A percentile compares a stretch with the other conserved stretches of the same genome.
phyloP scores from a whole-genome alignment of 805 yeast genomes.

The Brettanomyces sp. region DNA sequence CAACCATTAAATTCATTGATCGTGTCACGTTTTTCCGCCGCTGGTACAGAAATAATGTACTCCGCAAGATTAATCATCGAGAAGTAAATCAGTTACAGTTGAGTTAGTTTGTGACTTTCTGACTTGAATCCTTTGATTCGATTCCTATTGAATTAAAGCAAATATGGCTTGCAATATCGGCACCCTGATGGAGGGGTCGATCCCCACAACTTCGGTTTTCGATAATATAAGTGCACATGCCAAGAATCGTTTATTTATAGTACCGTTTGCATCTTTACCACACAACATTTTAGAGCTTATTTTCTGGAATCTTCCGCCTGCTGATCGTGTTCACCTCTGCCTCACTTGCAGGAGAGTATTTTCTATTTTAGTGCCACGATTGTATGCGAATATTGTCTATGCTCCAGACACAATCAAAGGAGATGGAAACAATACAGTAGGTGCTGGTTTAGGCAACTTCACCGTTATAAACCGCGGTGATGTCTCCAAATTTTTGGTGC shows the following conservation, averaged over 20 bases:
- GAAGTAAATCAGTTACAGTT: neutral
- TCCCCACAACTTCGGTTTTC: no score
- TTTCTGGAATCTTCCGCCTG: constrained; percentile 7
- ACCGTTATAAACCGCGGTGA: constrained; percentile 10
- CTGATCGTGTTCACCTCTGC: constrained; percentile 12
- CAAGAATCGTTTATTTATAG: no score
- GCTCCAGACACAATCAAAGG: neutral
- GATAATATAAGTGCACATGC: no score
- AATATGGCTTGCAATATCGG: no score
- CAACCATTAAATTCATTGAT: no score
- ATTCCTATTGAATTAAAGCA: no score
- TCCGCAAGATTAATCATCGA: neutral
- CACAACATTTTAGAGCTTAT: constrained; percentile 17
- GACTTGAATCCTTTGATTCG: no score
- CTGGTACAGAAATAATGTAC: constrained; percentile 1
- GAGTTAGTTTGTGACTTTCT: no score
- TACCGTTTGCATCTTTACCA: constrained; percentile 8
- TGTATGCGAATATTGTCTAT: constrained; percentile 13
- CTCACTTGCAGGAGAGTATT: constrained; percentile 14
- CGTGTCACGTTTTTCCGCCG: no score
- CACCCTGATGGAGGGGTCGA: no score
- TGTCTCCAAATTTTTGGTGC: constrained; percentile 11
- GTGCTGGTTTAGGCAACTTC: neutral
- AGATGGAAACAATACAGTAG: no score
- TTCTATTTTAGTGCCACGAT: constrained; percentile 12